Conservation (phyloP, 192 early-diverging fungal species). For the Haplosporangium gracile region DNA sequence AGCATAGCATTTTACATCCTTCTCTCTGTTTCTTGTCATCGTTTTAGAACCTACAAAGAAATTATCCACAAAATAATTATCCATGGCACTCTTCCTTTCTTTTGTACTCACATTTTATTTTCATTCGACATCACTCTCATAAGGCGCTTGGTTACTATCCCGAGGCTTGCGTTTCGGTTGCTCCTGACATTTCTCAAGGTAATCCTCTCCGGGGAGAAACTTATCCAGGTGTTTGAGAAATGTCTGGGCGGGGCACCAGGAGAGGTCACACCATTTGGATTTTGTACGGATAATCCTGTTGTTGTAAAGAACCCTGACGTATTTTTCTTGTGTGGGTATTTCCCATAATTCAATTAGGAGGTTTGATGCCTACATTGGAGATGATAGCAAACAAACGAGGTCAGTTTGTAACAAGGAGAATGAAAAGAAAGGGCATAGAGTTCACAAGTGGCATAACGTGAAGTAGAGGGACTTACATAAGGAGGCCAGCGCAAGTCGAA, state of each 20-base stretch:
- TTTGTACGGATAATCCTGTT: constrained; percentile 8
- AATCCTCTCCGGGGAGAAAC: constrained; percentile 9
- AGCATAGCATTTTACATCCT: neutral
- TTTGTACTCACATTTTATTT: neutral
- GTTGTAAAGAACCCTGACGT: constrained; percentile 31
- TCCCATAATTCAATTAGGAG: constrained; percentile 30
- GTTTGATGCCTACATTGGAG: constrained; percentile 17
- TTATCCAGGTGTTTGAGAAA: constrained; percentile 6
- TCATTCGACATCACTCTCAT: neutral
- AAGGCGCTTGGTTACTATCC: neutral
- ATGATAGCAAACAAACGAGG: neutral
- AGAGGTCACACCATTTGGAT: constrained; percentile 32
- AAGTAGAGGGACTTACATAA: constrained; percentile 24
- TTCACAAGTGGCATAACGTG: neutral
- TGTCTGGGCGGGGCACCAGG: constrained; percentile 29
- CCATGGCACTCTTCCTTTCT: neutral
- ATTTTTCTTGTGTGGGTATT: constrained; percentile 2
- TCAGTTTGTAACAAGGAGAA: neutral
- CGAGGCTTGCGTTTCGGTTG: neutral
- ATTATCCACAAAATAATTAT: neutral
- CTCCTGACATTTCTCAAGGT: neutral
- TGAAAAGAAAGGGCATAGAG: neutral
- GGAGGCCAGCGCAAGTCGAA: constrained; percentile 33
- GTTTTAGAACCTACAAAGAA: neutral
- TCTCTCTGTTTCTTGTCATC: neutral